These are phyloP conservation scores for Lactarius indigo DNA, from an alignment of 768 basidiomycete genomes.

Conservation along the genomic window DNA sequence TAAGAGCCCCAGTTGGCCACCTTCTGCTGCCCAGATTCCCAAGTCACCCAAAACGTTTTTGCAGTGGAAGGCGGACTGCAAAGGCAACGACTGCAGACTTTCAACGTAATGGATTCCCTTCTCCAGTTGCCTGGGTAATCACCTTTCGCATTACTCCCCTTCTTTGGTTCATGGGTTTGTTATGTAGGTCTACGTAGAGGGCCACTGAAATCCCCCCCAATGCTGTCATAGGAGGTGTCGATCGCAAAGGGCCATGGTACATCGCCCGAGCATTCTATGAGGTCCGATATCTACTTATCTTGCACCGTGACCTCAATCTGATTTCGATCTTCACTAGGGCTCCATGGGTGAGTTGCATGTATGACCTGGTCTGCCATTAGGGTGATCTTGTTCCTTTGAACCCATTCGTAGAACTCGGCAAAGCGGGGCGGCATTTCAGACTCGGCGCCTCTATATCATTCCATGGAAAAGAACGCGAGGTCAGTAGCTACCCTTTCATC, in stretches of 20 bases:
- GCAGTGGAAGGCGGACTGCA: constrained; percentile 22
- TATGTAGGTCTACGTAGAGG: constrained; percentile 21
- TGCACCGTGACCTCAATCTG: not conserved
- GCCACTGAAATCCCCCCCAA: constrained; percentile 22
- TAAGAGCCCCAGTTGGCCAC: not conserved
- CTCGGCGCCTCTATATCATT: constrained; percentile 34
- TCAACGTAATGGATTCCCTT: constrained; percentile 18
- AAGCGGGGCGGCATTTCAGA: constrained; percentile 32
- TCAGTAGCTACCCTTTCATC: constrained; percentile 18
- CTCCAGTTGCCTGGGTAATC: constrained; percentile 24
- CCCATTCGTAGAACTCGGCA: constrained; percentile 34
- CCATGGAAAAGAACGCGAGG: constrained; percentile 35
- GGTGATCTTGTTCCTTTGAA: not conserved
- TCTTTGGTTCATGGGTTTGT: not conserved
- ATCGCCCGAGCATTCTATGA: constrained; percentile 26
- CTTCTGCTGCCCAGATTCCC: not conserved
- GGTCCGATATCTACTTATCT: not conserved
- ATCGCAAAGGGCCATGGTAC: constrained; percentile 18
- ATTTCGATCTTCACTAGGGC: constrained; percentile 5
- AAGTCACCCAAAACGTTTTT: constrained; percentile 12
- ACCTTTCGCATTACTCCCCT: not conserved
- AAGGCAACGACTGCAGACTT: constrained; percentile 14
- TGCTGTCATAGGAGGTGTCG: constrained; percentile 23
- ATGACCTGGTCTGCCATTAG: no score
- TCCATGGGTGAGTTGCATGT: constrained; percentile 18